phyloP scores from a whole-genome alignment of 73 alveolate genomes.

The Breviolum minutum region DNA sequence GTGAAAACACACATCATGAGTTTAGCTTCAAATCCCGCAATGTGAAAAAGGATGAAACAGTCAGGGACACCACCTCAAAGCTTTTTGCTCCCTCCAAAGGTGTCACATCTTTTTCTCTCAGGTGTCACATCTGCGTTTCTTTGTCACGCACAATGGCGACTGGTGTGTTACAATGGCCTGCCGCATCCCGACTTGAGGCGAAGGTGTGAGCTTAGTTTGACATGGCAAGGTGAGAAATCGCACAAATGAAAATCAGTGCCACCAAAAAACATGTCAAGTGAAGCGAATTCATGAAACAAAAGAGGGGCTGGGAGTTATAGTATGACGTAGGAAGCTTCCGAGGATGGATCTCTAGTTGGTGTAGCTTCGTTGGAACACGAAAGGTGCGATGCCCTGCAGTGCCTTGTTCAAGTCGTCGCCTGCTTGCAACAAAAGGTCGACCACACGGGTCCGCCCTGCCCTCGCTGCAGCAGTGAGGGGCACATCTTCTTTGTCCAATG shows the following conservation, averaged over 20 bases:
- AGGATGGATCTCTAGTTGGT: no score
- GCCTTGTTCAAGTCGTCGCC: constrained; percentile 25
- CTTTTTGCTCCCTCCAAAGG: not conserved
- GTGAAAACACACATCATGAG: no score
- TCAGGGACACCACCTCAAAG: no score
- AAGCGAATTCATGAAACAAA: not conserved
- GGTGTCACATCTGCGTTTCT: not conserved
- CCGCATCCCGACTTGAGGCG: not conserved
- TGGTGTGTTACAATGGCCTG: not conserved
- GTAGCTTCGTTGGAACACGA: no score
- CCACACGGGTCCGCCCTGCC: constrained; percentile 30
- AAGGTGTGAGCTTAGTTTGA: no score
- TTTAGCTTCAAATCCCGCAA: no score
- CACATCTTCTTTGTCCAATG: not conserved
- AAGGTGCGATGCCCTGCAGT: not conserved
- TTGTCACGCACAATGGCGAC: constrained; percentile 16
- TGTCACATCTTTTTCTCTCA: not conserved
- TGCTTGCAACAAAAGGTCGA: constrained; percentile 1
- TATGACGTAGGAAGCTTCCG: not conserved
- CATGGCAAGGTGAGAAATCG: no score
- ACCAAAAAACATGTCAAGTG: no score
- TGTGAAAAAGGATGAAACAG: no score
- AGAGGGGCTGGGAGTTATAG: not conserved
- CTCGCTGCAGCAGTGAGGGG: constrained; percentile 5
- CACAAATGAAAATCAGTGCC: no score